phyloP scores from a whole-genome alignment of 345 rosid genomes.

The Salix suchowensis region DNA sequence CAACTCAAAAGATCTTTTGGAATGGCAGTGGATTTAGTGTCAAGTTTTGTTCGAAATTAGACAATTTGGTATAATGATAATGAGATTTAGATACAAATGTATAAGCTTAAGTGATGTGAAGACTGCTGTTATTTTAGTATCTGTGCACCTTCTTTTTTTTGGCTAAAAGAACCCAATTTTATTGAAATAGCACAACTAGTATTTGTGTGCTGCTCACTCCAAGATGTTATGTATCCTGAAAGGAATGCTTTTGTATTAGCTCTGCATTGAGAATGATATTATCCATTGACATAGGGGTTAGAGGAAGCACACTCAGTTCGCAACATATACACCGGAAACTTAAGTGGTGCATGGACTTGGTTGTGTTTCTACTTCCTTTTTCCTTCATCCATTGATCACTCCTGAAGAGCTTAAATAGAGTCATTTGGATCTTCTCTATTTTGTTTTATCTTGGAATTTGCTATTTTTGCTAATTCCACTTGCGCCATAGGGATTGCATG shows the following conservation, averaged over 20 bases:
- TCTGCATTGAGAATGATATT: not conserved
- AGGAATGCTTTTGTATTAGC: not conserved
- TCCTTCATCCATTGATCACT: not conserved
- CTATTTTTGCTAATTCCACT: not conserved
- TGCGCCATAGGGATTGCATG: constrained; percentile 76
- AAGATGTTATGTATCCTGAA: not conserved
- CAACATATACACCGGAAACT: not conserved
- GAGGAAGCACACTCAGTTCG: not conserved
- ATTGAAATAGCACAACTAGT: not conserved
- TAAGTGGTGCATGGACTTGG: not conserved
- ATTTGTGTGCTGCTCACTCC: not conserved
- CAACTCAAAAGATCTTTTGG: not conserved
- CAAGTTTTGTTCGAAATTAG: not conserved
- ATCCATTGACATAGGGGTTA: not conserved
- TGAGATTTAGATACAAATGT: not conserved
- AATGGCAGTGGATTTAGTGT: not conserved
- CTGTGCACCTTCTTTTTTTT: not conserved
- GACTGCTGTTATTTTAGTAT: not conserved
- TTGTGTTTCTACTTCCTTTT: not conserved
- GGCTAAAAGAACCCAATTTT: not conserved
- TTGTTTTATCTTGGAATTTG: not conserved
- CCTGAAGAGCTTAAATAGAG: not conserved
- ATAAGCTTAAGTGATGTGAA: not conserved
- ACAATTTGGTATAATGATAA: not conserved
- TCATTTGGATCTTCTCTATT: not conserved